Conservation (phyloP, 257 asterid genomes). For the Penstemon eatonii region DNA sequence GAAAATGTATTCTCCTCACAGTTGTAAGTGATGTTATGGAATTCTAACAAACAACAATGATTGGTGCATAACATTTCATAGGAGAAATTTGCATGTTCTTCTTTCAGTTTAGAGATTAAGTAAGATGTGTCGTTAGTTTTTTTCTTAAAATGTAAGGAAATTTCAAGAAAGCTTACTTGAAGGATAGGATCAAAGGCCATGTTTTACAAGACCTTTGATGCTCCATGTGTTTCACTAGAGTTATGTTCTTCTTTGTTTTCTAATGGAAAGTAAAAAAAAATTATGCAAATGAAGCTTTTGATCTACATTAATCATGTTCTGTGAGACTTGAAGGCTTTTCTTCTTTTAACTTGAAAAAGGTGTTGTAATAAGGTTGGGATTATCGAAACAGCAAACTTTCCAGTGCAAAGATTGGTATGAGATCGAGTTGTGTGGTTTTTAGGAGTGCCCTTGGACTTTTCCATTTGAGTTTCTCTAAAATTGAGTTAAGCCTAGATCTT, state of each 20-base stretch:
- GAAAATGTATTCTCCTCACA: neutral
- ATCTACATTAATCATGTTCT: neutral
- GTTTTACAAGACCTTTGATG: neutral
- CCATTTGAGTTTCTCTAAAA: neutral
- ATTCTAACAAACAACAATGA: neutral
- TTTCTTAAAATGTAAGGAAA: no score
- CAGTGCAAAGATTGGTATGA: neutral
- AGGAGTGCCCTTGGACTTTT: neutral
- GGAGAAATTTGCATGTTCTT: neutral
- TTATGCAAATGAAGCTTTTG: neutral
- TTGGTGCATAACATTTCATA: neutral
- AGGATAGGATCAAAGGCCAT: neutral
- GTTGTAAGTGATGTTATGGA: neutral
- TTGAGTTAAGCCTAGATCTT: neutral
- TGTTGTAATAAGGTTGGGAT: no score
- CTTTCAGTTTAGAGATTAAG: neutral
- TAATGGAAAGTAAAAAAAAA: no score
- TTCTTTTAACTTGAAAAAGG: neutral
- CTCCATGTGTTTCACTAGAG: neutral
- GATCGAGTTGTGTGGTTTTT: neutral
- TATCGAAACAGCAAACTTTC: no score
- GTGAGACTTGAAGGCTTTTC: neutral
- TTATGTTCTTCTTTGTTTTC: neutral
- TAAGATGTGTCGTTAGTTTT: neutral
- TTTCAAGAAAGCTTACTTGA: neutral